Percentiles rank a stretch among this genome's conserved stretches.
Conservation (phyloP, 2,329 filamentous ascomycete species). For the Parasarocladium wereldwijsianum region DNA sequence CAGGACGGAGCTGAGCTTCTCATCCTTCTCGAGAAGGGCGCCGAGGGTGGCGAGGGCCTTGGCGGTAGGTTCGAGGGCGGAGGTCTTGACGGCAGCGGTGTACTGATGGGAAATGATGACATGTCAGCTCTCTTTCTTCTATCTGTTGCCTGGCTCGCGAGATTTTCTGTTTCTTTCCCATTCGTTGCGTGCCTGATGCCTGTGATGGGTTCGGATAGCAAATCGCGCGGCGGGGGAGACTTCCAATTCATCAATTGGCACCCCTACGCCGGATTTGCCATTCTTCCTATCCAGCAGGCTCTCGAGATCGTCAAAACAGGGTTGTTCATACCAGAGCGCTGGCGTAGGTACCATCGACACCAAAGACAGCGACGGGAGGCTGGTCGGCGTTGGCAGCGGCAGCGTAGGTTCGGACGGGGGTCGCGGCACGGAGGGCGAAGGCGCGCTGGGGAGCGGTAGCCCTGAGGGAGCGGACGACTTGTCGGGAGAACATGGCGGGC, state of each 20-base stretch:
- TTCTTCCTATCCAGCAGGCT: background rate
- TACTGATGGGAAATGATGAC: slow-evolving; percentile 49
- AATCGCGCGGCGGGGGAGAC: no score
- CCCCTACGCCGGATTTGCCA: no score
- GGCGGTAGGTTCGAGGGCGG: slow-evolving; percentile 70
- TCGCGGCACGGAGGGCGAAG: slow-evolving; percentile 19
- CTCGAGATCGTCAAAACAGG: slow-evolving; percentile 1
- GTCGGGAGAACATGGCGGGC: slow-evolving; percentile 42
- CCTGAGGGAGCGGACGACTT: slow-evolving; percentile 40
- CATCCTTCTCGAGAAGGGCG: slow-evolving; percentile 63
- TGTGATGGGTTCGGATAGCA: no score
- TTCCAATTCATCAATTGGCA: background rate
- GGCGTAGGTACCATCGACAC: slow-evolving; percentile 95
- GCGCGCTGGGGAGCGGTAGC: slow-evolving; percentile 47
- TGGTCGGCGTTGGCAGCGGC: slow-evolving; percentile 52
- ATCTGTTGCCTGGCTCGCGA: no score
- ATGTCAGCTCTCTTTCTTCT: slow-evolving; percentile 7
- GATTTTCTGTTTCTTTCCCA: no score
- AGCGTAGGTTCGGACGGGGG: slow-evolving; percentile 67
- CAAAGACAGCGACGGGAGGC: slow-evolving; percentile 83
- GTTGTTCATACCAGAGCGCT: slow-evolving; percentile 96
- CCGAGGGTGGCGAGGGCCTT: slow-evolving; percentile 61
- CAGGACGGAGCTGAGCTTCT: slow-evolving; percentile 67
- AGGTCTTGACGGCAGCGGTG: slow-evolving; percentile 84
- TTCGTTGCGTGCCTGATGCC: no score